These are phyloP conservation scores for Drechslerella stenobrocha DNA, from an alignment of 2,329 filamentous ascomycete species.

Conservation along the genomic window DNA sequence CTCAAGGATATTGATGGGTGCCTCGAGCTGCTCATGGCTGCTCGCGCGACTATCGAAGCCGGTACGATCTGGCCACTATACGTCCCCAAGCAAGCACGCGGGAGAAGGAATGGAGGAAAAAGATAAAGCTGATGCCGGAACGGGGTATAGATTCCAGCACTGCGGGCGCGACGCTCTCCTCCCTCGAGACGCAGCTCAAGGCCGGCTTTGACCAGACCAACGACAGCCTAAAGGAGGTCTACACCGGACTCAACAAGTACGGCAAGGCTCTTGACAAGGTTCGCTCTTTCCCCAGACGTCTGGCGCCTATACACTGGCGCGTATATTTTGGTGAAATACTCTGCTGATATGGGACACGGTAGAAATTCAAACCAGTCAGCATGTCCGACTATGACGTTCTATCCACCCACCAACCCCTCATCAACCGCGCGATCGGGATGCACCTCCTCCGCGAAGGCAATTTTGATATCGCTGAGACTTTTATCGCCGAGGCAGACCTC, in stretches of 20 bases:
- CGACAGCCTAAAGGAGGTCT: constrained; percentile 78
- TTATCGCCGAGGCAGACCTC: constrained; percentile 71
- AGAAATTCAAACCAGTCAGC: constrained; percentile 64
- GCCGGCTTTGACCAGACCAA: constrained; percentile 77
- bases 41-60: constrained; percentile 72
- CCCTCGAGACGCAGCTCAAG: constrained; percentile 83
- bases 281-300: too few relatives aligned
- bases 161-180: constrained; percentile 74
- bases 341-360: too few relatives aligned
- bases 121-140: constrained; percentile 46
- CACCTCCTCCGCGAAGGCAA: constrained; percentile 92
- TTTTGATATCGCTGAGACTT: constrained; percentile 82
- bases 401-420: constrained; percentile 71
- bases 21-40: constrained; percentile 73
- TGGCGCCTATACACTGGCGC: too few relatives aligned
- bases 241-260: constrained; percentile 79
- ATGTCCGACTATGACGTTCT: constrained; percentile 78
- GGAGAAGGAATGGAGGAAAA: neutral
- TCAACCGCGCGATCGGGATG: constrained; percentile 95
- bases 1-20: constrained; percentile 80
- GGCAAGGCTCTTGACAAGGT: constrained; percentile 83
- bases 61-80: constrained; percentile 59
- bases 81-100: constrained; percentile 51
- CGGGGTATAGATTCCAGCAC: constrained; percentile 66
- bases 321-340: too few relatives aligned